phyloP scores from a whole-genome alignment of 1,284 basidiomycete genomes.

The Takashimella koratensis region DNA sequence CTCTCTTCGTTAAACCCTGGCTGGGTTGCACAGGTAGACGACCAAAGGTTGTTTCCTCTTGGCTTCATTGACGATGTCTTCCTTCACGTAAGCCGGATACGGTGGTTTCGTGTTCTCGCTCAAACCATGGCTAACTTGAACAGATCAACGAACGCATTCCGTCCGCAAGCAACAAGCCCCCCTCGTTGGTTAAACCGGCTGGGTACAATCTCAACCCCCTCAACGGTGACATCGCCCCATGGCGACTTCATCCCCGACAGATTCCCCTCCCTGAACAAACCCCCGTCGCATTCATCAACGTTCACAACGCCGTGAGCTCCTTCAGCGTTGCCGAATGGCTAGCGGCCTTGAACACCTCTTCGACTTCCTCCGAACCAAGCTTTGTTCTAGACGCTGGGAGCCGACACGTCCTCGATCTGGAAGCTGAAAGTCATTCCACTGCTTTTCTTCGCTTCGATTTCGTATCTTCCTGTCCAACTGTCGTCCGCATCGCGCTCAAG shows the following conservation, averaged over 20 bases:
- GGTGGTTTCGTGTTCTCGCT: too few species aligned
- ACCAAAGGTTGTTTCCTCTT: conserved; percentile 17
- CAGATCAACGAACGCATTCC: conserved; percentile 26
- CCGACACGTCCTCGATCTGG: conserved; percentile 17
- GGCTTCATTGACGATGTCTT: conserved; percentile 28
- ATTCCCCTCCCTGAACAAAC: conserved; percentile 24
- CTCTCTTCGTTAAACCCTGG: conserved; percentile 5
- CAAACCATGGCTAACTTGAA: neutral
- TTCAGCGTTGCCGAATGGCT: conserved; percentile 10
- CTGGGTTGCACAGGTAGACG: conserved; percentile 16
- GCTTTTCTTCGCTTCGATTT: conserved; percentile 22
- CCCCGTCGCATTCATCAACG: conserved; percentile 5
- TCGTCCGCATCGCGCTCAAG: conserved; percentile 14
- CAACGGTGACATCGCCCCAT: conserved; percentile 26
- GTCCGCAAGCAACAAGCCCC: neutral
- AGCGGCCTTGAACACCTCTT: neutral
- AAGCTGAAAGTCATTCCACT: conserved; percentile 25
- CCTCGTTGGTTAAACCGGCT: conserved; percentile 3
- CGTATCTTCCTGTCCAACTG: neutral
- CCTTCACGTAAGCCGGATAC: conserved; percentile 24
- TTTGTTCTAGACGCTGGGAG: neutral
- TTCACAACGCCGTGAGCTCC: conserved; percentile 9
- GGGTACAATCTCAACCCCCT: conserved; percentile 15
- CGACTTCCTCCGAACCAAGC: neutral
- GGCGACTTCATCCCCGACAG: conserved; percentile 18